phyloP scores from a whole-genome alignment of 495 filamentous ascomycete species.

The Glarea lozoyensis region DNA sequence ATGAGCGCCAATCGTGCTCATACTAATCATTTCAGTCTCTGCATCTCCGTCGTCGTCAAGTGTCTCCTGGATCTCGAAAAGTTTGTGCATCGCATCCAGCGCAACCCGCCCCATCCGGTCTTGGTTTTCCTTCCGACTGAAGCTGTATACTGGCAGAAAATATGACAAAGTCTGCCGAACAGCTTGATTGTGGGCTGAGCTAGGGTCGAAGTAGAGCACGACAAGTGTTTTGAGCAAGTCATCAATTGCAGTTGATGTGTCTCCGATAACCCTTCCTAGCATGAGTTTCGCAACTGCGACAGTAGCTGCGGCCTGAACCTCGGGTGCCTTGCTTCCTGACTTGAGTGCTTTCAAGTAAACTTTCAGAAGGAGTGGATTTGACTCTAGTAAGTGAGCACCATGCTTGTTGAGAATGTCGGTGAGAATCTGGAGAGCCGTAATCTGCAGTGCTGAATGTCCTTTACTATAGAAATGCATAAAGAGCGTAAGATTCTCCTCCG shows the following conservation, averaged over 20 bases:
- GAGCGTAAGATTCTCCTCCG: conserved; percentile 84
- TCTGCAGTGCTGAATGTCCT: conserved; percentile 81
- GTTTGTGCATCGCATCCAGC: conserved; percentile 57
- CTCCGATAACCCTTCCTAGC: conserved; percentile 58
- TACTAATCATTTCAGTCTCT: conserved; percentile 70
- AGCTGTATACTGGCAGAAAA: conserved; percentile 93
- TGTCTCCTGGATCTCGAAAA: conserved; percentile 56
- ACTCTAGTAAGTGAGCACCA: conserved; percentile 58
- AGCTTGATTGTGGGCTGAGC: conserved; percentile 71
- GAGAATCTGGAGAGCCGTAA: conserved; percentile 84
- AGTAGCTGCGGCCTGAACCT: conserved; percentile 75
- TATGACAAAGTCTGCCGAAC: conserved; percentile 86
- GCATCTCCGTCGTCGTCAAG: conserved; percentile 68
- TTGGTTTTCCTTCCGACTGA: conserved; percentile 70
- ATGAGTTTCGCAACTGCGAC: conserved; percentile 79
- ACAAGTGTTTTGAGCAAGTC: conserved; percentile 77
- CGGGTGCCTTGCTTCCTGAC: conserved; percentile 52
- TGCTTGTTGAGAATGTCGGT: conserved; percentile 87
- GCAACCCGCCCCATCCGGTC: conserved; percentile 64
- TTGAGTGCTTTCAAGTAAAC: conserved; percentile 70
- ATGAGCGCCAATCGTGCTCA: conserved; percentile 66
- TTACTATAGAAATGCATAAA: conserved; percentile 96
- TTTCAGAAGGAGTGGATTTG: conserved; percentile 58
- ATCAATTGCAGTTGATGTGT: conserved; percentile 39
- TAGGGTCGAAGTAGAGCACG: conserved; percentile 84